Percentiles rank a stretch among this genome's conserved stretches.
phyloP scores from a whole-genome alignment of 1,284 basidiomycete species.

The Cryptococcus hybrid region DNA sequence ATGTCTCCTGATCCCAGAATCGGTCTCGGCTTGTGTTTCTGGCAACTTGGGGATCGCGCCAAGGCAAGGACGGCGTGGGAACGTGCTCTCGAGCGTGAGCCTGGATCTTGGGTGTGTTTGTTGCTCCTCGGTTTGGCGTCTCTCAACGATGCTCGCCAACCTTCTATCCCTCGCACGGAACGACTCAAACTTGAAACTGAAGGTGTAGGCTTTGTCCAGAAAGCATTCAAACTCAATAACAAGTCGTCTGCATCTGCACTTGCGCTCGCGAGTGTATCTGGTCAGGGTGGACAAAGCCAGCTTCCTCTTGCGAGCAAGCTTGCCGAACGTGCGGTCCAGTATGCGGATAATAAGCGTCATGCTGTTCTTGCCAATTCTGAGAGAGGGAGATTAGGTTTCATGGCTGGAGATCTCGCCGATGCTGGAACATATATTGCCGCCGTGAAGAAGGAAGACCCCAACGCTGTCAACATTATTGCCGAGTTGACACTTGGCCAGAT shows the following conservation, averaged over 20 bases:
- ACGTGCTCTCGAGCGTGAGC: constrained; percentile 62
- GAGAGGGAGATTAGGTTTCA: constrained; percentile 75
- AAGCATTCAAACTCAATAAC: constrained; percentile 43
- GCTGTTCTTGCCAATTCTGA: constrained; percentile 72
- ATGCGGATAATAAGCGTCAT: constrained; percentile 80
- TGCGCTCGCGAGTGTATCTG: constrained; percentile 32
- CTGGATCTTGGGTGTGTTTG: constrained; percentile 69
- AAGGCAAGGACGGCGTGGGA: constrained; percentile 78
- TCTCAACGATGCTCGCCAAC: constrained; percentile 71
- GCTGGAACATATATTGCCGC: constrained; percentile 72
- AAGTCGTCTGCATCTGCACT: constrained; percentile 38
- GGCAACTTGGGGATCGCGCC: constrained; percentile 67
- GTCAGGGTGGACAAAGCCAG: constrained; percentile 24
- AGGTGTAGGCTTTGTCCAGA: constrained; percentile 34
- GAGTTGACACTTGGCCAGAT: constrained; percentile 82
- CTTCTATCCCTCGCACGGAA: constrained; percentile 52
- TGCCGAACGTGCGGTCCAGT: constrained; percentile 88
- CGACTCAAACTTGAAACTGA: constrained; percentile 32
- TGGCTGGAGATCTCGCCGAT: constrained; percentile 59
- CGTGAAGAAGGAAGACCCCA: constrained; percentile 68
- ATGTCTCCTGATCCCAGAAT: constrained; percentile 86
- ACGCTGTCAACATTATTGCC: constrained; percentile 62
- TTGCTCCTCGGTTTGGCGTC: constrained; percentile 78
- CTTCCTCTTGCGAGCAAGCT: constrained; percentile 74
- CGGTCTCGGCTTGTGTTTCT: constrained; percentile 87